Conservation (phyloP, 2,329 filamentous ascomycete species). For the Stagonosporopsis chrysanthemi region DNA sequence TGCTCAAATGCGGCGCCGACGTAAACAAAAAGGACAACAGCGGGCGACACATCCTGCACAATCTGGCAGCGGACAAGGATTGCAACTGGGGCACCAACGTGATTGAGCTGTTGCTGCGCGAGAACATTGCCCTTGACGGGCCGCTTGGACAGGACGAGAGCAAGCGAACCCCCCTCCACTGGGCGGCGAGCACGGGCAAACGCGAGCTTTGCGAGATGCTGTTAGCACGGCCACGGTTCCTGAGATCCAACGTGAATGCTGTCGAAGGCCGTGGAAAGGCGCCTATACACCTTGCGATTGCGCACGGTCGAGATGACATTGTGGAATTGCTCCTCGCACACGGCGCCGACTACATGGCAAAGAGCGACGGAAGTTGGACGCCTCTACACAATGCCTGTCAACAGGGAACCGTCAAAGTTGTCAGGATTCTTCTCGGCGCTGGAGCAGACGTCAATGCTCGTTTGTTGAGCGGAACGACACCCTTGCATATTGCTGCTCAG, state of each 20-base stretch:
- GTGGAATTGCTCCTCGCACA: constrained; percentile 42
- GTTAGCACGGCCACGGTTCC: constrained; percentile 42
- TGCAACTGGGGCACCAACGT: constrained; percentile 58
- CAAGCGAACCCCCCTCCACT: constrained; percentile 63
- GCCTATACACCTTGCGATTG: constrained; percentile 44
- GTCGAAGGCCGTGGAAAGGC: constrained; percentile 48
- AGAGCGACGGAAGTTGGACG: constrained; percentile 47
- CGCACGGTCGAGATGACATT: constrained; percentile 47
- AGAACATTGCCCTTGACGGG: constrained; percentile 52
- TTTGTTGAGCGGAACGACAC: constrained; percentile 46
- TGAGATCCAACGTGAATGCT: constrained; percentile 45
- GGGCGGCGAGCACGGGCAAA: constrained; percentile 66
- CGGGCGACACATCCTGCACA: constrained; percentile 47
- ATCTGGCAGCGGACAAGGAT: constrained; percentile 51
- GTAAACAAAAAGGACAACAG: constrained; percentile 49
- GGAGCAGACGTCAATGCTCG: constrained; percentile 46
- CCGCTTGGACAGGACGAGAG: constrained; percentile 52
- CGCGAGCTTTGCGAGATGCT: constrained; percentile 59
- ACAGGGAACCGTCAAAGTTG: constrained; percentile 42
- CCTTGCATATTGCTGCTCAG: constrained; percentile 49
- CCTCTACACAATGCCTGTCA: constrained; percentile 47
- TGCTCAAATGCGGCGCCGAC: constrained; percentile 49
- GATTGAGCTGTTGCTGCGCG: constrained; percentile 51
- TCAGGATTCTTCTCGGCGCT: constrained; percentile 38
- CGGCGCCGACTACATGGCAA: constrained; percentile 43